Base-by-base conservation (phyloP, 1,284 basidiomycete species). In the Leccinum fuscescens region DNA sequence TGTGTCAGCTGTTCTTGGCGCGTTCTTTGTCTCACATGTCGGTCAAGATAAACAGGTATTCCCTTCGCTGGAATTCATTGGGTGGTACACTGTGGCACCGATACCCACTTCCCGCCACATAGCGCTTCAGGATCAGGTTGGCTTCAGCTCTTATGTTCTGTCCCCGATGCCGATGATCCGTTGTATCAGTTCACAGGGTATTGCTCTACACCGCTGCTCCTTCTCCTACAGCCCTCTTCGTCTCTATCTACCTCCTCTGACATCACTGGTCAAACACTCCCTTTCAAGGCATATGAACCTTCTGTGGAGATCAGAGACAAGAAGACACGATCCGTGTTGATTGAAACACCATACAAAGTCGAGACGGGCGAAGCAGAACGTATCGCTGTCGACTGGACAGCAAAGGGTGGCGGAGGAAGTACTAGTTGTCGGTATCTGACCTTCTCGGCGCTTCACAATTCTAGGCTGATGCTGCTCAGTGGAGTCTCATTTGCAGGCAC, bases 291-390 rank as follows among this genome's bases (percentile, higher is more conserved):
- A n/a, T 97, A 90, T 71, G 94, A 97, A 70, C 89, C 92, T 0
- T 90, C 90, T 1, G 82, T 94, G 37, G 90, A 93, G 69, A 89
- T 94, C 58, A 82, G 86, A 57, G 88, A 92, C 67, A 83, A 89
- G 62, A 86, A 83, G 67, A 85, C 90, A 51, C 84, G 90, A 55
- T 85, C 88, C 0, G 88, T 92, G 8, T 96, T 93, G 71, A 86
- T 95, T 33, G 90, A 92, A 64, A 90, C 86, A 1, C 76, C 87
- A 1, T 98, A 84, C 77, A 88, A 82, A 58, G 89, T 99, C n/a
- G 94, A 98, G 75, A 98, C 96, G 0, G 96, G 96, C 29, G 97
- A 99, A 77, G 96, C 97, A 6, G 96, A 99, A 73, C 86, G 97
- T 31, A 98, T 99, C 64, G 97, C 97, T 1, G 96, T 99, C 0